These are phyloP conservation scores for Picea abies DNA, from an alignment of 83 land plant genomes.

Conservation along the genomic window DNA sequence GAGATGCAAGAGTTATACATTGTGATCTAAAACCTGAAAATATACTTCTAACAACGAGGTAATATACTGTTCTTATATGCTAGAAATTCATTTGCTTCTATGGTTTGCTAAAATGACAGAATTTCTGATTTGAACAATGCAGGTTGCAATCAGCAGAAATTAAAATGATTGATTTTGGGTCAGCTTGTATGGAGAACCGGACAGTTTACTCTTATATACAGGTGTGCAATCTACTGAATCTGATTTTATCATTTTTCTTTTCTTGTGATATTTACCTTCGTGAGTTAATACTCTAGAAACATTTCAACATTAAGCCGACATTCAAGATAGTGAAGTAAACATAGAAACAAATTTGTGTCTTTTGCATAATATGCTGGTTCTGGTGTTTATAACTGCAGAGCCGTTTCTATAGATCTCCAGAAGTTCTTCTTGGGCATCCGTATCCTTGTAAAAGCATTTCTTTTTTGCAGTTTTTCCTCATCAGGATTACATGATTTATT, in stretches of 20 bases:
- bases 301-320: not conserved
- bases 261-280: conserved; percentile 11
- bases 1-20: conserved; percentile 92
- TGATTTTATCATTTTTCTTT: not conserved
- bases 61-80: conserved; percentile 11
- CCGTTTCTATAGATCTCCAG: conserved; percentile 97
- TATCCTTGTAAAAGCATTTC: conserved; percentile 53
- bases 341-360: not conserved
- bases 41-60: conserved; percentile 86
- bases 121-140: conserved; percentile 21
- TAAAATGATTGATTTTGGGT: conserved; percentile 97
- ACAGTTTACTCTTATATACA: conserved; percentile 97
- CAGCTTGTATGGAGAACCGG: conserved; percentile 88
- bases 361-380: not conserved
- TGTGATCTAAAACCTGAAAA: conserved; percentile 99
- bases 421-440: conserved; percentile 98
- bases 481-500: not conserved
- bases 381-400: conserved; percentile 64
- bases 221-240: conserved; percentile 34
- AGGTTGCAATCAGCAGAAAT: conserved; percentile 74
- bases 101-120: conserved; percentile 2
- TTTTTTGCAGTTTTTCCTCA: not conserved
- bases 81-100: not conserved
- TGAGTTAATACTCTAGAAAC: not conserved
- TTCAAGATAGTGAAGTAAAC: not conserved